These are phyloP conservation scores for Hyaloscypha hepaticicola DNA, from an alignment of 495 filamentous ascomycete species.

Conservation along the genomic window DNA sequence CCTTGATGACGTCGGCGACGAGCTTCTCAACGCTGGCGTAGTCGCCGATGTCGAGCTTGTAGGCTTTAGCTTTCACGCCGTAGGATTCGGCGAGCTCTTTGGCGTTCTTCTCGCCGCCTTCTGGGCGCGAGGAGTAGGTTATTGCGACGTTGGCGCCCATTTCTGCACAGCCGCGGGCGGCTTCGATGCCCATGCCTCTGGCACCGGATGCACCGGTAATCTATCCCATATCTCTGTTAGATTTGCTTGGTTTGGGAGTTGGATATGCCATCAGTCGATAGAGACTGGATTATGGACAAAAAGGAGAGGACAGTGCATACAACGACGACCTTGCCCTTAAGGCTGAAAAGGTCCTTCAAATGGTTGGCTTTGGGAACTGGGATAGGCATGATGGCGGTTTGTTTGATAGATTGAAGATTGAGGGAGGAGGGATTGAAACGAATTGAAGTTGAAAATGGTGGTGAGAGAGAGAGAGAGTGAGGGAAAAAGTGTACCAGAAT, in stretches of 20 bases:
- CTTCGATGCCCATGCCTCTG: constrained; percentile 70
- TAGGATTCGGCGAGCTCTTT: constrained; percentile 56
- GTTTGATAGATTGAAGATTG: neutral
- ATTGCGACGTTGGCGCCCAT: constrained; percentile 69
- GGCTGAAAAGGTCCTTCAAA: constrained; percentile 64
- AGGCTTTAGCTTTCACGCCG: constrained; percentile 66
- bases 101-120: constrained; percentile 64
- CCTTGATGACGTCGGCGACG: constrained; percentile 52
- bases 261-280: no score
- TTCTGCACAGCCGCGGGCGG: constrained; percentile 69
- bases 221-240: neutral
- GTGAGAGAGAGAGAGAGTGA: neutral
- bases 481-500: neutral
- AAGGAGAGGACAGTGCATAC: constrained; percentile 33
- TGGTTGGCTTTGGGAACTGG: constrained; percentile 54
- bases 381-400: constrained; percentile 48
- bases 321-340: constrained; percentile 73
- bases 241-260: neutral
- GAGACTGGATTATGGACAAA: neutral
- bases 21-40: constrained; percentile 51
- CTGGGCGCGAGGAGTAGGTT: constrained; percentile 61
- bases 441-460: neutral
- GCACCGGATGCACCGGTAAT: constrained; percentile 66
- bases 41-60: constrained; percentile 56
- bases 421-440: neutral